phyloP scores from a whole-genome alignment of 1,284 basidiomycete genomes.

The Dichomitus squalens region DNA sequence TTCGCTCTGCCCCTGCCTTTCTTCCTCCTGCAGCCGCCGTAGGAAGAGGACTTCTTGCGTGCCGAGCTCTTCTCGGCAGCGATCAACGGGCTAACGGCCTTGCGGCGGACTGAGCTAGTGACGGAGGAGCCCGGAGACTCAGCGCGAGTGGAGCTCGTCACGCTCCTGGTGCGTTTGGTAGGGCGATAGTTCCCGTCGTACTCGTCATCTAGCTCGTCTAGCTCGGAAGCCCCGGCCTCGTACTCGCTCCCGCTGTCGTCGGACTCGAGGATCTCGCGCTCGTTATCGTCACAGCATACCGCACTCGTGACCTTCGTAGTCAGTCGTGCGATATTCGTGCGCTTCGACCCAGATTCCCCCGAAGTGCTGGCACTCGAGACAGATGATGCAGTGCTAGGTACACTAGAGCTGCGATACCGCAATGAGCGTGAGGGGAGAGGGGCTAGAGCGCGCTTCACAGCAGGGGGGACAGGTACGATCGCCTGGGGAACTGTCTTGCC shows the following conservation, averaged over 20 bases:
- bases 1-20: background rate
- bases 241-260: constrained; percentile 1
- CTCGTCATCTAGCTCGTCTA: background rate
- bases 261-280: background rate
- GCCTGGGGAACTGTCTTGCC: background rate
- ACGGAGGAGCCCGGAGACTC: background rate
- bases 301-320: background rate
- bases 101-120: background rate
- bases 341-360: background rate
- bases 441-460: background rate
- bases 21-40: background rate
- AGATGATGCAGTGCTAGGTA: background rate
- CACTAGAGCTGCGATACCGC: background rate
- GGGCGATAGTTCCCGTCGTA: constrained; percentile 13
- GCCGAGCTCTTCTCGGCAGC: background rate
- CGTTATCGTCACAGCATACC: constrained; percentile 1
- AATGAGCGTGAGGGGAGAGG: constrained; percentile 5
- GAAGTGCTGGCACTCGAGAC: background rate
- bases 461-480: background rate
- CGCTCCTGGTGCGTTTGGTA: background rate
- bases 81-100: background rate
- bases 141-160: background rate
- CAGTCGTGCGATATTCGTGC: constrained; percentile 2
- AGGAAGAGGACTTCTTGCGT: background rate
- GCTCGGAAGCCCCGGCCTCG: background rate